Evolutionary conservation across 768 basidiomycete genomes (phyloP), one percentile per base, ranked within the genome.

Genomic region (Trametes punicea): DNA sequence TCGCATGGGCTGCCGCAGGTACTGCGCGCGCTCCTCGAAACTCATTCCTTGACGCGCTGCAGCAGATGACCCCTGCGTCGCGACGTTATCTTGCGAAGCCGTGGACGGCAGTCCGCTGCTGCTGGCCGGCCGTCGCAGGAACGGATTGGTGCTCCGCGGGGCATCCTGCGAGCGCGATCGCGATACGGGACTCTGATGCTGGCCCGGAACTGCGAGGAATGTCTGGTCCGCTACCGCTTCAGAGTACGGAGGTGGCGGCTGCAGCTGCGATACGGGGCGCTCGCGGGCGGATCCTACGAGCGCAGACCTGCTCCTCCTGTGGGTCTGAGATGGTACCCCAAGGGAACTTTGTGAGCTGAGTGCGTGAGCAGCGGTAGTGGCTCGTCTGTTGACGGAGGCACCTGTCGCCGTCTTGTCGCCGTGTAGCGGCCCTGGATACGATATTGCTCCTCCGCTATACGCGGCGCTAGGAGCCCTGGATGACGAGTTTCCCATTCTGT

Each of bases 241-340:
- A 11, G 56, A 26, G 36, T 64, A 64, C 11, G 63, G 40, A 11
- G 63, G 63, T 6, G 56, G 57, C 18, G 57, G 33, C 21, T 57
- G 46, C 30, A 53, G 34, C 16, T 54, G 42, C 33, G 52, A 54
- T 11, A 26, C 33, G 11, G 52, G 52, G 5, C 52, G 52, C 1
- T 26, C n/a, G 51, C 26, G 56, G 34, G 51, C 38, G 30, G 46
- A 16, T 4, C 51, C 47, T 27, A 48, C 59, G 20, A 60, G 47
- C 3, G 62, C 55, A 23, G 59, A 63, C 33, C 56, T 49, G 46
- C 39, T 55, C 31, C 62, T 42, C 2, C 59, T 46, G 25, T 60
- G 62, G 9, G 25, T 46, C 6, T 51, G 42, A 8, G 56, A 36
- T 6, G 61, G 42, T 16, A 48, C 46, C 2, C 40, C 34, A 5